Evolutionary conservation across 345 rosid genomes (phyloP).

Genomic region (Mangifera indica): DNA sequence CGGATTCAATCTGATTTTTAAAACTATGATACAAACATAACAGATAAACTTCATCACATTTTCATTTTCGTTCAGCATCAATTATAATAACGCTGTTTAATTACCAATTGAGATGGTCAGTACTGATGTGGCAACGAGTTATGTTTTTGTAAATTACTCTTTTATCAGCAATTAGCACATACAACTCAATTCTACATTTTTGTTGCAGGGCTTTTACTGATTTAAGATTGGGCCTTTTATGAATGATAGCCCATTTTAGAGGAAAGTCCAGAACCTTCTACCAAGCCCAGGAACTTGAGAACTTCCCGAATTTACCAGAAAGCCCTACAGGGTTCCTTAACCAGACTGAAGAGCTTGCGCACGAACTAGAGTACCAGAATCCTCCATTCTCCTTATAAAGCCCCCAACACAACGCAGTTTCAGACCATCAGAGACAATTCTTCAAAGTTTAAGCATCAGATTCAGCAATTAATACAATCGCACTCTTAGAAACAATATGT

Average conservation of each 20-base stretch:
- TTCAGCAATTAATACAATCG: too few relatives aligned
- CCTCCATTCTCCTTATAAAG: not conserved
- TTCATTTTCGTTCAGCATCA: not conserved
- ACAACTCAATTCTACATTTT: not conserved
- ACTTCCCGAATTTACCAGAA: not conserved
- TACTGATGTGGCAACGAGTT: not conserved
- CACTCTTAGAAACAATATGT: too few relatives aligned
- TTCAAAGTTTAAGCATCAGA: too few relatives aligned
- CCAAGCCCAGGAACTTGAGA: not conserved
- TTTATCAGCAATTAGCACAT: not conserved
- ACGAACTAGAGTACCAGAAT: not conserved
- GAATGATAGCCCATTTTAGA: not conserved
- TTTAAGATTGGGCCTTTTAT: not conserved
- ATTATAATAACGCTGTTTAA: not conserved
- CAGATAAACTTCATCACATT: not conserved
- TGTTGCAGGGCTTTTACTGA: not conserved
- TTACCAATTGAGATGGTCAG: too few relatives aligned
- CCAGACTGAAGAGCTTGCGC: not conserved
- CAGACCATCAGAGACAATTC: not conserved
- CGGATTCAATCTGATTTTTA: too few relatives aligned
- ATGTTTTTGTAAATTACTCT: not conserved
- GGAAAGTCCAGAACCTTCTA: not conserved
- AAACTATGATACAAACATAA: too few relatives aligned
- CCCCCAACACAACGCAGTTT: not conserved
- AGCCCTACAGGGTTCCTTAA: not conserved